A percentile compares a stretch with the other conserved stretches of the same genome.
Evolutionary conservation across 2,329 filamentous ascomycete species (phyloP).

Genomic region (Cercospora sp.): DNA sequence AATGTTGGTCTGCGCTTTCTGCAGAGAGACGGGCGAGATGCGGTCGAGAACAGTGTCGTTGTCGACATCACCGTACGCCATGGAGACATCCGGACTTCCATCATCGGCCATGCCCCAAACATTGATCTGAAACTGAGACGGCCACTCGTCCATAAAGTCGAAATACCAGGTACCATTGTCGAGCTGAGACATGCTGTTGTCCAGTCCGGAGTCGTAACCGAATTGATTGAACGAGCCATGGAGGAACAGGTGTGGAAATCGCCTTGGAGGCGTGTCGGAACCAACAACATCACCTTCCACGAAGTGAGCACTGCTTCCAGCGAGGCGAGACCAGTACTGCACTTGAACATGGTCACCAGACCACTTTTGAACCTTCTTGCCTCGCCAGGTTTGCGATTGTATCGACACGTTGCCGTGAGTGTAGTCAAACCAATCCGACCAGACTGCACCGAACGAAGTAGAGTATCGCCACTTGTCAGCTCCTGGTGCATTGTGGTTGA

Average conservation of each 20-base stretch:
- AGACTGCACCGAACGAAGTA: slow-evolving; percentile 60
- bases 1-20: slow-evolving; percentile 59
- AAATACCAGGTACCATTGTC: slow-evolving; percentile 56
- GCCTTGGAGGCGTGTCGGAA: slow-evolving; percentile 43
- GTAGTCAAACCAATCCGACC: slow-evolving; percentile 61
- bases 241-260: slow-evolving; percentile 63
- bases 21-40: slow-evolving; percentile 60
- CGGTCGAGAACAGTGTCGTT: slow-evolving; percentile 61
- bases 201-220: slow-evolving; percentile 61
- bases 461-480: slow-evolving; percentile 64
- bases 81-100: slow-evolving; percentile 60
- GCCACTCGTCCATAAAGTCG: slow-evolving; percentile 65
- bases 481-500: slow-evolving; percentile 61
- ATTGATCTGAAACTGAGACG: slow-evolving; percentile 61
- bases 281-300: slow-evolving; percentile 59
- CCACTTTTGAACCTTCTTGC: slow-evolving; percentile 58
- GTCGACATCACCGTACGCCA: slow-evolving; percentile 62
- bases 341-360: slow-evolving; percentile 61
- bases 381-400: slow-evolving; percentile 55
- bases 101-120: slow-evolving; percentile 67
- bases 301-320: slow-evolving; percentile 60
- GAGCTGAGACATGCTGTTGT: slow-evolving; percentile 54
- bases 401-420: slow-evolving; percentile 53
- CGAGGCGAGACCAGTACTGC: slow-evolving; percentile 62
- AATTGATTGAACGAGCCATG: slow-evolving; percentile 65